Conservation (phyloP, 495 filamentous ascomycete genomes). For the Hyphodiscus hymeniophilus region DNA sequence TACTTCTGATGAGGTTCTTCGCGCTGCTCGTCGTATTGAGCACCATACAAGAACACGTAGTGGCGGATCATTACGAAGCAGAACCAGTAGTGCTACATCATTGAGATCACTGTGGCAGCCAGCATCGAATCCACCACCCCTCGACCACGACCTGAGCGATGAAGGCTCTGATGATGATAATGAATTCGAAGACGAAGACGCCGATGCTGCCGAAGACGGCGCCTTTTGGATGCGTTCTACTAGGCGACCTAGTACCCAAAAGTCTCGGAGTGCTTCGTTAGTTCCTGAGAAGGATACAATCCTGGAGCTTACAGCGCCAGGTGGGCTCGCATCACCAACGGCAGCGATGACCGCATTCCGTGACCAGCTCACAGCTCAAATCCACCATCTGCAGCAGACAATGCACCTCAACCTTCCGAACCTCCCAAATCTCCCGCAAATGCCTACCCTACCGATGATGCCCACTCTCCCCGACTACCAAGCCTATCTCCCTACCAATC, state of each 20-base stretch:
- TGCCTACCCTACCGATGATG: conserved; percentile 36
- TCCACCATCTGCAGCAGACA: conserved; percentile 72
- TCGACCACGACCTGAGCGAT: conserved; percentile 29
- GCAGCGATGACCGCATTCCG: conserved; percentile 63
- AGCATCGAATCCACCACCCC: conserved; percentile 33
- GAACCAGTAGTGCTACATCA: conserved; percentile 58
- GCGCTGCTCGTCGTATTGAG: conserved; percentile 41
- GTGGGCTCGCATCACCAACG: conserved; percentile 40
- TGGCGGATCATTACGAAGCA: conserved; percentile 40
- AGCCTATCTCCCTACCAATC: conserved; percentile 39
- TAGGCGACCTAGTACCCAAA: conserved; percentile 32
- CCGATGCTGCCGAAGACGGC: conserved; percentile 29
- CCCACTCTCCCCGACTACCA: conserved; percentile 62
- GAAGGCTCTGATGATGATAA: conserved; percentile 30
- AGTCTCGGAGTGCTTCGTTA: conserved; percentile 35
- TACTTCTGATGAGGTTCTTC: conserved; percentile 48
- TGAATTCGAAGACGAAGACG: conserved; percentile 30
- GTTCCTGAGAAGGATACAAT: conserved; percentile 21
- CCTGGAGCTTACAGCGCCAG: conserved; percentile 19
- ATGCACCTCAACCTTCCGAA: conserved; percentile 62
- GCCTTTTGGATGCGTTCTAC: conserved; percentile 27
- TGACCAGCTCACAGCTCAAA: conserved; percentile 66
- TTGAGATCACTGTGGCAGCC: conserved; percentile 54
- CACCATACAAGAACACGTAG: conserved; percentile 52
- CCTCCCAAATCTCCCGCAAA: conserved; percentile 56